Conservation (phyloP, 1,284 basidiomycete genomes). For the Heterobasidion annosum region DNA sequence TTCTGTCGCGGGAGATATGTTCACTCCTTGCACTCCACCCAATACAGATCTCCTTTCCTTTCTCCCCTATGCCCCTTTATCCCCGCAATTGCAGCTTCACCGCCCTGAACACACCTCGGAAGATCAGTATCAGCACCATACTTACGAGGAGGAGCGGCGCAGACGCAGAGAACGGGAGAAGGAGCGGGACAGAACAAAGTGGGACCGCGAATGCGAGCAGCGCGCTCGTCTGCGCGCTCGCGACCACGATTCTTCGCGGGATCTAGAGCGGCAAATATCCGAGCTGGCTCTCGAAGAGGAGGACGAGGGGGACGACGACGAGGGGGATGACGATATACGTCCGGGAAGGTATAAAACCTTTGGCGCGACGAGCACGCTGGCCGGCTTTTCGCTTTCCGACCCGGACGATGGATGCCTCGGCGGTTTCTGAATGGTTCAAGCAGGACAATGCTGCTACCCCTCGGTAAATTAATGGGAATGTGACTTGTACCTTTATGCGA, state of each 20-base stretch:
- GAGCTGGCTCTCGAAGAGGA: constrained; percentile 4
- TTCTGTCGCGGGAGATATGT: too few relatives aligned
- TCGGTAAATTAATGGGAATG: too few relatives aligned
- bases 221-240: constrained; percentile 8
- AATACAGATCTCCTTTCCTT: too few relatives aligned
- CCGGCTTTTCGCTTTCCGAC: constrained; percentile 14
- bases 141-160: constrained; percentile 11
- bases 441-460: too few relatives aligned
- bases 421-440: too few relatives aligned
- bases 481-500: too few relatives aligned
- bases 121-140: constrained; percentile 11
- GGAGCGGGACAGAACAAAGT: constrained; percentile 6
- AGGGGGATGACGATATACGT: constrained; percentile 13
- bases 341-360: constrained; percentile 17
- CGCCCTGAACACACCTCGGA: background rate
- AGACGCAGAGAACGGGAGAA: constrained; percentile 9
- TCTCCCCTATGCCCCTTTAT: too few relatives aligned
- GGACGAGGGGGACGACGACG: constrained; percentile 12
- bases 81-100: too few relatives aligned
- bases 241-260: constrained; percentile 6
- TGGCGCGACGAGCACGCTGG: constrained; percentile 11
- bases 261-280: constrained; percentile 6
- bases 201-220: constrained; percentile 9
- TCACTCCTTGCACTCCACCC: too few relatives aligned
- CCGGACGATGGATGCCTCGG: constrained; percentile 9